Evolutionary conservation across 2,329 filamentous ascomycete genomes (phyloP).

Genomic region (Xylaria sp.): DNA sequence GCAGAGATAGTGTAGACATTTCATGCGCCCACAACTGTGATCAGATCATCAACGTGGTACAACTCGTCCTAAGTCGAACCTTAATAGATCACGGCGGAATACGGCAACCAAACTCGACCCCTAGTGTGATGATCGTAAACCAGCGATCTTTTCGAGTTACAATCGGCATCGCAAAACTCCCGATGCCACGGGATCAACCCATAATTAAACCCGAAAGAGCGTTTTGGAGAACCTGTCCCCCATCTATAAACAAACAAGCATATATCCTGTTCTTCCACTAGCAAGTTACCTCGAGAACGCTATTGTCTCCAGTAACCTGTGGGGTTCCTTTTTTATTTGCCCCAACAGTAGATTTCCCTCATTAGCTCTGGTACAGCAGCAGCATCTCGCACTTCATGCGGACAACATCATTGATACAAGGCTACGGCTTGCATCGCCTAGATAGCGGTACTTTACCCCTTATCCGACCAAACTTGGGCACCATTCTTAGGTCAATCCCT

Average conservation of each 20-base stretch:
- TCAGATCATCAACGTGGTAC: constrained; percentile 33
- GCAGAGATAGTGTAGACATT: neutral
- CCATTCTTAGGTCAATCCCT: neutral
- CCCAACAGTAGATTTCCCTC: too few species aligned
- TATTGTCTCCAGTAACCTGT: neutral
- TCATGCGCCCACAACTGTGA: constrained; percentile 12
- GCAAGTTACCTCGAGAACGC: neutral
- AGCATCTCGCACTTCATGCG: neutral
- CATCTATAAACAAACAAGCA: neutral
- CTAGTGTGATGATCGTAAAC: constrained; percentile 1
- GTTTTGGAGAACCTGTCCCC: neutral
- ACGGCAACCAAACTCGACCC: constrained; percentile 4
- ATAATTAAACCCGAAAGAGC: neutral
- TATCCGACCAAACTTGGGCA: neutral
- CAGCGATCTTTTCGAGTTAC: neutral
- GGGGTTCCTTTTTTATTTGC: too few species aligned
- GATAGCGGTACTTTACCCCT: neutral
- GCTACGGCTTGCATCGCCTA: constrained; percentile 1
- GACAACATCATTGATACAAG: neutral
- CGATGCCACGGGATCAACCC: neutral
- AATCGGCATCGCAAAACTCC: neutral
- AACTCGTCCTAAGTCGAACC: constrained; percentile 1
- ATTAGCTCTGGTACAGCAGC: neutral
- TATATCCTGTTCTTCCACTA: neutral
- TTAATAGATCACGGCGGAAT: neutral